These are phyloP conservation scores for Pugionium cornutum DNA, from an alignment of 345 rosid species.

Conservation along the genomic window DNA sequence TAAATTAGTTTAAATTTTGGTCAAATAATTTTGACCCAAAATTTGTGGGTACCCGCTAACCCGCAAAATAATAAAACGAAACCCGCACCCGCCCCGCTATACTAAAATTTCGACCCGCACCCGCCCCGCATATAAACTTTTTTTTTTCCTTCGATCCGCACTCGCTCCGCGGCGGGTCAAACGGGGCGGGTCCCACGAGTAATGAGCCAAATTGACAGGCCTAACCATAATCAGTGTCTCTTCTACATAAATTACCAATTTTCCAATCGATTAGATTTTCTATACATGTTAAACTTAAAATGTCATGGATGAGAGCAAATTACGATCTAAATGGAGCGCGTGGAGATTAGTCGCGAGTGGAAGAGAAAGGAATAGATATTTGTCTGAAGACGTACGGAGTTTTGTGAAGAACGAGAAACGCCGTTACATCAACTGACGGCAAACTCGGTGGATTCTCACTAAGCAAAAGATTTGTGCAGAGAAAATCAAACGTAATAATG, in stretches of 20 bases:
- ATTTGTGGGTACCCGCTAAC: too few species aligned
- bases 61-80: too few species aligned
- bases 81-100: too few species aligned
- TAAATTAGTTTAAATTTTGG: too few species aligned
- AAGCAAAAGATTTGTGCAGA: constrained; percentile 45
- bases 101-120: too few species aligned
- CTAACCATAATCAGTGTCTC: not conserved
- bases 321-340: not conserved
- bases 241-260: not conserved
- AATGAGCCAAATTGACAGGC: too few species aligned
- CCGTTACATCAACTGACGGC: constrained; percentile 45
- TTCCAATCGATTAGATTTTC: not conserved
- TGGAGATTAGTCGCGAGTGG: constrained; percentile 18
- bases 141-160: too few species aligned
- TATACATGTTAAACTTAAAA: not conserved
- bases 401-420: constrained; percentile 42
- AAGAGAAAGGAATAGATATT: not conserved
- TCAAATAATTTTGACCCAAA: too few species aligned
- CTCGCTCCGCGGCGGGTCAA: too few species aligned
- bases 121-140: too few species aligned
- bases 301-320: not conserved
- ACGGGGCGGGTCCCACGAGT: too few species aligned
- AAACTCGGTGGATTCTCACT: constrained; percentile 33
- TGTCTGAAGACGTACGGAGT: constrained; percentile 31
- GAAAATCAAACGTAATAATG: constrained; percentile 31